phyloP scores from a whole-genome alignment of 2,329 filamentous ascomycete species.

The Paecilomyces sp. region DNA sequence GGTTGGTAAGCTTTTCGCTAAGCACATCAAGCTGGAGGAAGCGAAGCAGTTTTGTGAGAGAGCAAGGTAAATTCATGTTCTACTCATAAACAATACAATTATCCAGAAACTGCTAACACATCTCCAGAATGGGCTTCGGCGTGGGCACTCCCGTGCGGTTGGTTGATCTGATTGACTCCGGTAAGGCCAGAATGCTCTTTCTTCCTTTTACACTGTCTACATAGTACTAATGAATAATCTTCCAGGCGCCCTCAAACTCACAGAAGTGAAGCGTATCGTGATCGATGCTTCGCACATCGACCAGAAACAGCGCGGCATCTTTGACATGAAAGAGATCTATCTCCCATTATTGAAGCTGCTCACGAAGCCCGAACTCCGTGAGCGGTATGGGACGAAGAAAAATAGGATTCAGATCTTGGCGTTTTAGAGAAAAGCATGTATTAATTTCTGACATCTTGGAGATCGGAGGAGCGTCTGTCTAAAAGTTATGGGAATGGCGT shows the following conservation, averaged over 20 bases:
- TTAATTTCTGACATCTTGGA: neutral
- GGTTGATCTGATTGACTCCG: constrained; percentile 73
- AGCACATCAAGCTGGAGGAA: constrained; percentile 93
- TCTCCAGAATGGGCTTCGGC: constrained; percentile 67
- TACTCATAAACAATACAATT: constrained; percentile 13
- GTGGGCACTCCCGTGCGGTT: constrained; percentile 84
- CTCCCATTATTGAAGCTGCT: constrained; percentile 72
- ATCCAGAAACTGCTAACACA: neutral
- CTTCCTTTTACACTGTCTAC: neutral
- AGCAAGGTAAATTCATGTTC: constrained; percentile 36
- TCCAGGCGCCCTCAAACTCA: constrained; percentile 60
- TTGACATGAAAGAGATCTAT: constrained; percentile 93
- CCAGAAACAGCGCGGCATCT: constrained; percentile 84
- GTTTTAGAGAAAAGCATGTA: constrained; percentile 34
- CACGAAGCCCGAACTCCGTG: constrained; percentile 61
- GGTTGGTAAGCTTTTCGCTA: constrained; percentile 91
- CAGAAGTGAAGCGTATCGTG: constrained; percentile 69
- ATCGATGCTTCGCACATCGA: constrained; percentile 91
- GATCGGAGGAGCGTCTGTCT: neutral
- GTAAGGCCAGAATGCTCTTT: constrained; percentile 38
- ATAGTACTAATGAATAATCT: constrained; percentile 7
- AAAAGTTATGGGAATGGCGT: neutral
- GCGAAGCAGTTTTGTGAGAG: constrained; percentile 68
- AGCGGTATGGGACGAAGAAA: constrained; percentile 54
- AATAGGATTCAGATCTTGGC: constrained; percentile 45